Conservation (phyloP, 2,329 filamentous ascomycete species). For the Sclerotinia glacialis region DNA sequence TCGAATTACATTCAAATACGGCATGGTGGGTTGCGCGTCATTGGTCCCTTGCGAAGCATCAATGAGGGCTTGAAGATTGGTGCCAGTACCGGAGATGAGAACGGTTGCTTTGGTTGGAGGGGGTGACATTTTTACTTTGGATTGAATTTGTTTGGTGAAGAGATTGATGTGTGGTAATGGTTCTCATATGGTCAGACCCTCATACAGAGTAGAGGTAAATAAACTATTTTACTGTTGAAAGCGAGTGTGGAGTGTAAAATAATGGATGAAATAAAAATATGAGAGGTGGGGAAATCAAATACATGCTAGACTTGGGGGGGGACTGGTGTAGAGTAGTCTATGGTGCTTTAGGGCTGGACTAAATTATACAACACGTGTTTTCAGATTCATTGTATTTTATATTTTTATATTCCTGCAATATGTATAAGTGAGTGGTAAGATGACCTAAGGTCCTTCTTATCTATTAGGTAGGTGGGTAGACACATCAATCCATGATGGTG, state of each 20-base stretch:
- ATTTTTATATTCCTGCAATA: neutral
- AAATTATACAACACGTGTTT: neutral
- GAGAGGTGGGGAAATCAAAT: conserved; percentile 1
- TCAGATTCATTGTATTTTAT: neutral
- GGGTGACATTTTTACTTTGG: conserved; percentile 13
- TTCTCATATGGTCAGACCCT: neutral
- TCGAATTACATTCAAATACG: conserved; percentile 51
- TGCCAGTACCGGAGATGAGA: conserved; percentile 65
- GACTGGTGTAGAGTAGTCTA: conserved; percentile 7
- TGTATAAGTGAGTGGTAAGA: neutral
- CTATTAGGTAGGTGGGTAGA: no score
- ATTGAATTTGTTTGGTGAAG: neutral
- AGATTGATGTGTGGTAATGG: neutral
- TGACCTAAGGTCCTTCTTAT: neutral
- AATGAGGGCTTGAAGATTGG: conserved; percentile 67
- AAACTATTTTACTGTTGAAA: neutral
- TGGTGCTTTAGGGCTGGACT: conserved; percentile 6
- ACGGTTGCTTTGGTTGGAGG: conserved; percentile 49
- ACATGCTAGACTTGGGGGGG: neutral
- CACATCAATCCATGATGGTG: neutral
- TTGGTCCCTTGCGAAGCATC: conserved; percentile 39
- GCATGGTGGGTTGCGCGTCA: conserved; percentile 43
- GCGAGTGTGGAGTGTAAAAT: neutral
- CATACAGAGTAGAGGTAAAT: no score
- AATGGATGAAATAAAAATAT: neutral